A percentile compares a stretch with the other conserved stretches of the same genome.
Conservation (phyloP, 441 rosid species). For the Populus hybrid region DNA sequence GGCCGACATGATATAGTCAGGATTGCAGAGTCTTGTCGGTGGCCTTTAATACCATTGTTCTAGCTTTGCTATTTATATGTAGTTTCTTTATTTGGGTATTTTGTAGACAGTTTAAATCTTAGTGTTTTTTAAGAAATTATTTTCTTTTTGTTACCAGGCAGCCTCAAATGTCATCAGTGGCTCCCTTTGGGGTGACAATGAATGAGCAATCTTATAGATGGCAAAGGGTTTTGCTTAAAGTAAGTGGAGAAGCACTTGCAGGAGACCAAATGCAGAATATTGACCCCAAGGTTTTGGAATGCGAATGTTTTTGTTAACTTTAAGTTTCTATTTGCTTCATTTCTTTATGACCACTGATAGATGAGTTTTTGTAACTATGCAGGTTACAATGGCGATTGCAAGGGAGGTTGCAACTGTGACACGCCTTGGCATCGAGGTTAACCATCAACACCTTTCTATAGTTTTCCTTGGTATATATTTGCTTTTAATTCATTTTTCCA, state of each 20-base stretch:
- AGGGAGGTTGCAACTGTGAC: slow-evolving; percentile 92
- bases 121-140: background rate
- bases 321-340: slow-evolving; percentile 2
- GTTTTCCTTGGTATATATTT: background rate
- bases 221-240: slow-evolving; percentile 94
- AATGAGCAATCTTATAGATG: slow-evolving; percentile 59
- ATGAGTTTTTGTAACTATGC: slow-evolving; percentile 6
- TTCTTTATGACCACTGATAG: slow-evolving; percentile 8
- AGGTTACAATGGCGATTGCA: slow-evolving; percentile 93
- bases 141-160: slow-evolving; percentile 39
- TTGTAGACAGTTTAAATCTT: background rate
- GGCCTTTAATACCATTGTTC: background rate
- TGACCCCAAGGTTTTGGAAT: slow-evolving; percentile 67
- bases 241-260: slow-evolving; percentile 95
- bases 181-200: slow-evolving; percentile 48
- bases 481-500: no score
- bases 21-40: background rate
- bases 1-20: background rate
- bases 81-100: background rate
- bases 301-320: background rate
- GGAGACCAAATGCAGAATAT: slow-evolving; percentile 79
- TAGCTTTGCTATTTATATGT: background rate
- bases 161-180: slow-evolving; percentile 50
- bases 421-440: slow-evolving; percentile 87
- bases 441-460: slow-evolving; percentile 8